Evolutionary conservation across 257 asterid species (phyloP).

Genomic region (Sherardia arvensis): DNA sequence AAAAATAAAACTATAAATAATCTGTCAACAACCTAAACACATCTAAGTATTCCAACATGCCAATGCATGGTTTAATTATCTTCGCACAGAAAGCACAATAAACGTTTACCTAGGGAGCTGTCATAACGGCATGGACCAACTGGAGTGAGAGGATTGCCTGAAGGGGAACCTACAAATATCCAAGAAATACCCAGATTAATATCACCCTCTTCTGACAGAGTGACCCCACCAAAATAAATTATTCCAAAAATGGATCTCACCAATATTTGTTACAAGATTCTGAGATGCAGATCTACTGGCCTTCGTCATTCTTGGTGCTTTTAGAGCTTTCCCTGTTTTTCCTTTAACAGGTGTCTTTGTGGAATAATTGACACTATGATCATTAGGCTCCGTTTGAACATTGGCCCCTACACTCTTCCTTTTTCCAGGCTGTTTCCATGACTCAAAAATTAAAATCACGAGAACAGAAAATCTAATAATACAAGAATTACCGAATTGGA

Average conservation of each 20-base stretch:
- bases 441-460: conserved; percentile 12
- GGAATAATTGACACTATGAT: conserved; percentile 29
- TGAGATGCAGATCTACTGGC: conserved; percentile 55
- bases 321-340: conserved; percentile 65
- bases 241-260: conserved; percentile 32
- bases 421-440: conserved; percentile 39
- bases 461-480: conserved; percentile 5
- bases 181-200: neutral
- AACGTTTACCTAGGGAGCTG: conserved; percentile 77
- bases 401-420: conserved; percentile 47
- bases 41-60: neutral
- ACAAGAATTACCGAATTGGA: neutral
- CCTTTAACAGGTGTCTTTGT: conserved; percentile 61
- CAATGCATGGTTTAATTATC: neutral
- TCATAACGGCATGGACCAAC: conserved; percentile 94
- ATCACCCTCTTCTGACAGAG: neutral
- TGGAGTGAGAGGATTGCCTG: conserved; percentile 65
- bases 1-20: neutral
- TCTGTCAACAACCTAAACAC: neutral
- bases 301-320: conserved; percentile 62
- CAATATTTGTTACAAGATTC: conserved; percentile 42
- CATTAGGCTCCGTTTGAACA: conserved; percentile 37
- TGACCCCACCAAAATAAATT: neutral
- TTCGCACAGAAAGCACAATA: neutral
- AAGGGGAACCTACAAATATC: conserved; percentile 62